A percentile compares a stretch with the other conserved stretches of the same genome.
These are phyloP conservation scores for Boechera stricta DNA, from an alignment of 345 rosid genomes.

Conservation along the genomic window DNA sequence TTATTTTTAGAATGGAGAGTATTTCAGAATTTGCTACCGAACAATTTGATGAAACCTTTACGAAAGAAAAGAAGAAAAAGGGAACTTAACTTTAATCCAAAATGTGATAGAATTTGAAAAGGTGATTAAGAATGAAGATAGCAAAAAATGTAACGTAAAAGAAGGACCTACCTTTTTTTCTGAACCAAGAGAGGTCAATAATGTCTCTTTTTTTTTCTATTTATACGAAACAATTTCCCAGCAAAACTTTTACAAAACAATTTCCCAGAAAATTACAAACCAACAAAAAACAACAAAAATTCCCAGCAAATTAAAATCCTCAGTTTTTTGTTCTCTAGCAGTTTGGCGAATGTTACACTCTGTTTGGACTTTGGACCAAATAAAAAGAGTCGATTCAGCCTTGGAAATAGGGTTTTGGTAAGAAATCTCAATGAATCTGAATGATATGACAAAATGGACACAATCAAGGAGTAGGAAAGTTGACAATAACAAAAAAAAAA, in stretches of 20 bases:
- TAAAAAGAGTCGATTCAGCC: neutral
- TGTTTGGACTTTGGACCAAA: conserved; percentile 18
- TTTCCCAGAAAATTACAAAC: neutral
- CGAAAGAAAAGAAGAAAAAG: neutral
- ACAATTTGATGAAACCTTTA: conserved; percentile 23
- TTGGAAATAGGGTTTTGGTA: neutral
- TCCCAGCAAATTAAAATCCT: neutral
- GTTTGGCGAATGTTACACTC: conserved; percentile 3
- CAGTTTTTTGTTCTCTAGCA: neutral
- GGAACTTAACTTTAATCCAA: conserved; percentile 20
- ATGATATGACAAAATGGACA: conserved; percentile 9
- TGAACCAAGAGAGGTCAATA: conserved; percentile 35
- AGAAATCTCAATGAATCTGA: conserved; percentile 9
- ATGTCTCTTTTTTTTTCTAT: conserved; percentile 6
- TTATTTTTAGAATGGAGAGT: too few species aligned
- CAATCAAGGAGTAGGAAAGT: conserved; percentile 1
- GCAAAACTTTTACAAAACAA: conserved; percentile 20
- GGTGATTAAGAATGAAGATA: conserved; percentile 21
- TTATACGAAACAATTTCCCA: conserved; percentile 38
- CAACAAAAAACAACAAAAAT: neutral
- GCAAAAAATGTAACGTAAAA: conserved; percentile 22
- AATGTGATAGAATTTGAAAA: conserved; percentile 27
- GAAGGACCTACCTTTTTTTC: conserved; percentile 35
- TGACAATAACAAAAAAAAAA: neutral
- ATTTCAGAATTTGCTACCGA: neutral